Conservation (phyloP, 2,329 filamentous ascomycete species). For the Ceratocystis harringtonii region DNA sequence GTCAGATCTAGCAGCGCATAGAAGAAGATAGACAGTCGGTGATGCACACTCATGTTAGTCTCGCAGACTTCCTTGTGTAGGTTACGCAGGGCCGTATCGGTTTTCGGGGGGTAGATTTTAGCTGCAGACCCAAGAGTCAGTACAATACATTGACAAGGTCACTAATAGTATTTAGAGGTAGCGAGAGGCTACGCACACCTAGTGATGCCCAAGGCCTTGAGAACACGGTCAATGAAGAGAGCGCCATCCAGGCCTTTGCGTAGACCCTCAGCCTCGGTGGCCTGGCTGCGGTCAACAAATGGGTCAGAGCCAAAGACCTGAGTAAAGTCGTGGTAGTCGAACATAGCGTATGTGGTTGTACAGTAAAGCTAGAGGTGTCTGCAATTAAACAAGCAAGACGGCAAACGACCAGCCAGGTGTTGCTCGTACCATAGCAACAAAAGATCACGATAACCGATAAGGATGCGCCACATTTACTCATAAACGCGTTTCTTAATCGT, state of each 20-base stretch:
- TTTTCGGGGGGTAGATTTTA: conserved; percentile 60
- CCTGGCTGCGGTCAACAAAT: conserved; percentile 42
- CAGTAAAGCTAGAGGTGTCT: neutral
- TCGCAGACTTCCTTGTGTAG: conserved; percentile 57
- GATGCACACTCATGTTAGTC: conserved; percentile 49
- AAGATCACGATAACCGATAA: conserved; percentile 3
- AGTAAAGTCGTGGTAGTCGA: conserved; percentile 52
- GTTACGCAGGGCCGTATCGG: conserved; percentile 49
- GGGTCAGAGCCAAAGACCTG: conserved; percentile 48
- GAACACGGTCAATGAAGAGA: conserved; percentile 66
- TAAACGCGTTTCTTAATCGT: conserved; percentile 3
- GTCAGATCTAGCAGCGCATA: conserved; percentile 66
- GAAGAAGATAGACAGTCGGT: conserved; percentile 71
- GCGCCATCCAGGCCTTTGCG: conserved; percentile 53
- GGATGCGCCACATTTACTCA: conserved; percentile 10
- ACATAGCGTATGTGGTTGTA: conserved; percentile 29
- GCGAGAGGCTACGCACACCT: conserved; percentile 33
- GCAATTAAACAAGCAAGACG: neutral
- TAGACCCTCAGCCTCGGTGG: conserved; percentile 49
- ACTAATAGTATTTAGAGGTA: neutral
- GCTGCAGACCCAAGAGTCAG: conserved; percentile 24
- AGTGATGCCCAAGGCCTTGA: conserved; percentile 53
- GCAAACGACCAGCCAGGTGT: neutral
- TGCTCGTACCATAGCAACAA: neutral
- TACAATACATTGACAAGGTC: neutral